These are phyloP conservation scores for Cladophialophora carrionii DNA, from an alignment of 2,329 filamentous ascomycete genomes.

Conservation along the genomic window DNA sequence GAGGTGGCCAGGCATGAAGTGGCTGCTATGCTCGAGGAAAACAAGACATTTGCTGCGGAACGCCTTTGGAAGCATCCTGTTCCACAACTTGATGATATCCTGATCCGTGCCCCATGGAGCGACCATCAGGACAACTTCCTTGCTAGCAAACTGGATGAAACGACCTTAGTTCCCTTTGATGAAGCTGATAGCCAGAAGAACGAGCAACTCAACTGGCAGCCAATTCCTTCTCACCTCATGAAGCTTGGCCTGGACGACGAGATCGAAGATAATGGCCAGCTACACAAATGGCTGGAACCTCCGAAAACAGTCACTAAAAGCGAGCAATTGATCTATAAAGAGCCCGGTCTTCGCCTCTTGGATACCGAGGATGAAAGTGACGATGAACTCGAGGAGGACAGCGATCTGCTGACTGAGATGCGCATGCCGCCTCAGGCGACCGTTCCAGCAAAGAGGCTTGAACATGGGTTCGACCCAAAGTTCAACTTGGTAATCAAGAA, in stretches of 20 bases:
- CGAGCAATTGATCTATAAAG: conserved; percentile 36
- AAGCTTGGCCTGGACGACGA: conserved; percentile 12
- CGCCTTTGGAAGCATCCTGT: conserved; percentile 10
- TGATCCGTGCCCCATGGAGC: not conserved
- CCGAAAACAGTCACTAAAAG: conserved; percentile 27
- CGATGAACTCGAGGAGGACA: conserved; percentile 23
- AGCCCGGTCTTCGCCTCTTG: conserved; percentile 32
- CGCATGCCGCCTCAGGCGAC: not conserved
- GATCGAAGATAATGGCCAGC: conserved; percentile 13
- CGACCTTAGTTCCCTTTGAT: not conserved
- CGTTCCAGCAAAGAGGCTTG: conserved; percentile 22
- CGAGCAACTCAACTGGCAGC: conserved; percentile 17
- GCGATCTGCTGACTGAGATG: conserved; percentile 9
- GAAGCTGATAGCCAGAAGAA: not conserved
- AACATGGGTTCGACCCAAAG: not conserved
- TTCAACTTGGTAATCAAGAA: conserved; percentile 4
- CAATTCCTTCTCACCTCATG: conserved; percentile 7
- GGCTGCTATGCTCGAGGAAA: conserved; percentile 2
- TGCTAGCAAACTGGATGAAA: not conserved
- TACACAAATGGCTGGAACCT: conserved; percentile 2
- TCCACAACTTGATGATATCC: conserved; percentile 4
- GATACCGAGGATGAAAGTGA: conserved; percentile 27
- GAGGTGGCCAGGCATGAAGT: conserved; percentile 9
- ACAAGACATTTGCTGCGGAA: not conserved
- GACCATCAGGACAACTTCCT: not conserved